A percentile compares a stretch with the other conserved stretches of the same genome.
These are phyloP conservation scores for Ganoderma boninense DNA, from an alignment of 1,284 basidiomycete species.

Conservation along the genomic window DNA sequence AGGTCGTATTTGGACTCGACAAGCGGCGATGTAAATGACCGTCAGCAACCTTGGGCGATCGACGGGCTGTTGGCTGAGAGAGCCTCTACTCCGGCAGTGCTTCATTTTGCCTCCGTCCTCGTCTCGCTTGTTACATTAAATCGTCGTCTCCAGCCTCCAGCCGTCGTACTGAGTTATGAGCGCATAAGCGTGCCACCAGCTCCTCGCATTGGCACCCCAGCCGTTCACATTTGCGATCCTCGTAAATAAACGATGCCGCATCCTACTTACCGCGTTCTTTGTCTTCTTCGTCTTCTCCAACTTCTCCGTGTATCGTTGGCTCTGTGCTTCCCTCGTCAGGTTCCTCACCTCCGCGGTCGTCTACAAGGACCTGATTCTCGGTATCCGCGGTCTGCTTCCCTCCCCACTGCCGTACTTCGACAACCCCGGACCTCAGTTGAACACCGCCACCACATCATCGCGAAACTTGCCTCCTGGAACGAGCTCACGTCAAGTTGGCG, in stretches of 20 bases:
- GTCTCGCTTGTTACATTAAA: background rate
- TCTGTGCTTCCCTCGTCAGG: background rate
- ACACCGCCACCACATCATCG: background rate
- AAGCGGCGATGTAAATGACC: no score
- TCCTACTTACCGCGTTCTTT: background rate
- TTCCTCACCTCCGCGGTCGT: background rate
- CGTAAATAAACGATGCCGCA: background rate
- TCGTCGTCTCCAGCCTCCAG: background rate
- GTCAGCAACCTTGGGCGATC: no score
- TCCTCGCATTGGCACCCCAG: background rate
- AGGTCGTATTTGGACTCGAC: no score
- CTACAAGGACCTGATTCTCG: background rate
- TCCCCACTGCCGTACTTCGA: background rate
- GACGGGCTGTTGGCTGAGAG: no score
- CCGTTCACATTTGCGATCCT: background rate
- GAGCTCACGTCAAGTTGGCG: background rate
- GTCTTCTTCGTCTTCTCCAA: background rate
- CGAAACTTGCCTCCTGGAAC: background rate
- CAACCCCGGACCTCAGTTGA: background rate
- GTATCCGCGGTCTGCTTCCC: background rate
- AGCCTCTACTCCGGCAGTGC: no score
- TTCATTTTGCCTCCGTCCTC: background rate
- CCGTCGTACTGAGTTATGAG: background rate
- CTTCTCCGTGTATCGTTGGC: background rate
- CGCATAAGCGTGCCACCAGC: background rate